Conservation (phyloP, 1,139 yeast genomes). For the Pichia sp. region DNA sequence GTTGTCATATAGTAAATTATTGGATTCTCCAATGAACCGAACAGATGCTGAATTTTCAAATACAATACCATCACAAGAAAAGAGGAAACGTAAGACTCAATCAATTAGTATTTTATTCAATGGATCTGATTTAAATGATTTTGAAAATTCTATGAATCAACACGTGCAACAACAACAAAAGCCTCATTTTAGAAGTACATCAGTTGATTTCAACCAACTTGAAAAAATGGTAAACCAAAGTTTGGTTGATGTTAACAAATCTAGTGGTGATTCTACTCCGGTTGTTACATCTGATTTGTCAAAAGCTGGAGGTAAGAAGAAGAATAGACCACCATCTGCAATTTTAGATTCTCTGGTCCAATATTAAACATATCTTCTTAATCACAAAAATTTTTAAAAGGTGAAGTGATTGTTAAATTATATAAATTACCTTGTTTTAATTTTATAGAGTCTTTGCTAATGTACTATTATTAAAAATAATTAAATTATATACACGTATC, state of each 20-base stretch:
- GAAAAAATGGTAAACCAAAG: constrained; percentile 11
- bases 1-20: not conserved
- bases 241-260: constrained; percentile 3
- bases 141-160: no score
- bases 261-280: not conserved
- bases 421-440: no score
- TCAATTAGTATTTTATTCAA: constrained; percentile 7
- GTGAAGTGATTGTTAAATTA: no score
- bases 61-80: not conserved
- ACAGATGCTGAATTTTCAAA: no score
- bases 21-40: not conserved
- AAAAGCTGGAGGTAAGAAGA: constrained; percentile 4
- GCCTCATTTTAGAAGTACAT: constrained; percentile 7
- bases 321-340: constrained; percentile 29
- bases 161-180: not conserved
- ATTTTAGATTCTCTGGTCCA: constrained; percentile 26
- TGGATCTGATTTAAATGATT: not conserved
- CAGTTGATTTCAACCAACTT: constrained; percentile 6
- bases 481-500: no score
- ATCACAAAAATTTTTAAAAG: not conserved
- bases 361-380: constrained; percentile 1
- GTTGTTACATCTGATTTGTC: no score
- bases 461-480: no score
- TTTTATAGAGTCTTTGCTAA: no score
- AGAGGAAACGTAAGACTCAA: constrained; percentile 6